Conservation (phyloP, 2,329 filamentous ascomycete genomes). For the Fusarium burgessii region DNA sequence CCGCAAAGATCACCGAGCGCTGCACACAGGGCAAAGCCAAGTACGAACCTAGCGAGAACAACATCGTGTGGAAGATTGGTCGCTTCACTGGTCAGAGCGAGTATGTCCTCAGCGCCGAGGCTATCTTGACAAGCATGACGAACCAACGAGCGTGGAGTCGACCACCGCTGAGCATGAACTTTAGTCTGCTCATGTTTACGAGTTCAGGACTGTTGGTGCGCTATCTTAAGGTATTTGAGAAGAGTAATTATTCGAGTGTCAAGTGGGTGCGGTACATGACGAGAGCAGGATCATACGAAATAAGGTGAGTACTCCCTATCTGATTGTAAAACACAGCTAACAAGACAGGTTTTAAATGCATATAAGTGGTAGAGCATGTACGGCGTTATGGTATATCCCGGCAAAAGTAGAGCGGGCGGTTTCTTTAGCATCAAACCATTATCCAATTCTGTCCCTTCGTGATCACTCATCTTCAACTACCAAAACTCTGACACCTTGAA, state of each 20-base stretch:
- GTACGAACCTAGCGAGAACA: slow-evolving; percentile 97
- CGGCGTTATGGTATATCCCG: slow-evolving; percentile 50
- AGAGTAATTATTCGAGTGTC: slow-evolving; percentile 97
- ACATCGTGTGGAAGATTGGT: slow-evolving; percentile 98
- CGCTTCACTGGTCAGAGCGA: slow-evolving; percentile 99
- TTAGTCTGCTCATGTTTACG: slow-evolving; percentile 97
- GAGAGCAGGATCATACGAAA: slow-evolving; percentile 95
- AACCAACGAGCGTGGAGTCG: slow-evolving; percentile 97
- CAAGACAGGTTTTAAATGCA: slow-evolving; percentile 51
- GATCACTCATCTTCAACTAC: slow-evolving; percentile 44
- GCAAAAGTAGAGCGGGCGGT: slow-evolving; percentile 48
- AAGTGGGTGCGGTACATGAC: slow-evolving; percentile 99
- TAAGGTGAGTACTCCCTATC: slow-evolving; percentile 69
- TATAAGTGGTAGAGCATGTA: slow-evolving; percentile 45
- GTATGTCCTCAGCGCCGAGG: slow-evolving; percentile 94
- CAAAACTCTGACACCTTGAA: slow-evolving; percentile 46
- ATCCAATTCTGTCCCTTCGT: slow-evolving; percentile 16
- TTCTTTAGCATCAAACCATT: slow-evolving; percentile 42
- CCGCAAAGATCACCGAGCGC: slow-evolving; percentile 90
- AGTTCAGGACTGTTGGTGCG: slow-evolving; percentile 91
- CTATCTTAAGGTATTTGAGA: slow-evolving; percentile 99
- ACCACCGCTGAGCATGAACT: slow-evolving; percentile 90
- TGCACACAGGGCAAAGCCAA: slow-evolving; percentile 97
- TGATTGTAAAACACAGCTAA: slow-evolving; percentile 25
- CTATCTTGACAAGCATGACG: slow-evolving; percentile 94